Evolutionary conservation across 257 asterid species (phyloP), one percentile per base, ranked within the genome.

Genomic region (Solanum rostratum): DNA sequence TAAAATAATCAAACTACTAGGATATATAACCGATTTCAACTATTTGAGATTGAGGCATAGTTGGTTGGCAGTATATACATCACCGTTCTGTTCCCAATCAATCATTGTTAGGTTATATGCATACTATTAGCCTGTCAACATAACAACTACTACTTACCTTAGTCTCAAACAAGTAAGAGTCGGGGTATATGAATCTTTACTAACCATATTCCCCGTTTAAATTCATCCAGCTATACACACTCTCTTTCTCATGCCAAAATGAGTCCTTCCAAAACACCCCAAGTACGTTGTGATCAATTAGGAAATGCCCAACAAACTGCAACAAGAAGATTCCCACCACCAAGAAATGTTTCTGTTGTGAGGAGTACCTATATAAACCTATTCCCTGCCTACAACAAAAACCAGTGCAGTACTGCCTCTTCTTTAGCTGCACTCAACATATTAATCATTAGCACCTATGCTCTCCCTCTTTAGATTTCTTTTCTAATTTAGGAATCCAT

Each of bases 221-320:
- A 33, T 33, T 68, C 2, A 18, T 37, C 49, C 18, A 27, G 19
- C 19, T 69, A 53, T 73, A 55, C 81, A 52, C 85, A 50, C 86
- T 84, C 86, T 86, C 89, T 80, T 89, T 89, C 87, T 86, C 93
- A 88, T 93, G 92, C 92, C 49, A 87, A 85, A 91, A 88, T 83
- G 94, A 90, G 92, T 80, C 86, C 39, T 83, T 57, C 86, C 87
- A 87, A 89, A 88, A 89, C 91, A 74, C 88, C 90, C 92, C 85
- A 89, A 88, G 55, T 83, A 83, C 88, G 84, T 73, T 79, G 74
- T 83, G 90, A 70, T 85, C 52, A 88, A 83, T 88, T 90, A 87
- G 86, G 86, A 84, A 85, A 84, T 86, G 84, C 88, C 93, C 90
- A 94, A 94, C 98, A 92, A 94, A 93, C 97, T 90, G 10, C 92